These are phyloP conservation scores for Cerioporus squamosus DNA, from an alignment of 1,284 basidiomycete species.

Conservation along the genomic window DNA sequence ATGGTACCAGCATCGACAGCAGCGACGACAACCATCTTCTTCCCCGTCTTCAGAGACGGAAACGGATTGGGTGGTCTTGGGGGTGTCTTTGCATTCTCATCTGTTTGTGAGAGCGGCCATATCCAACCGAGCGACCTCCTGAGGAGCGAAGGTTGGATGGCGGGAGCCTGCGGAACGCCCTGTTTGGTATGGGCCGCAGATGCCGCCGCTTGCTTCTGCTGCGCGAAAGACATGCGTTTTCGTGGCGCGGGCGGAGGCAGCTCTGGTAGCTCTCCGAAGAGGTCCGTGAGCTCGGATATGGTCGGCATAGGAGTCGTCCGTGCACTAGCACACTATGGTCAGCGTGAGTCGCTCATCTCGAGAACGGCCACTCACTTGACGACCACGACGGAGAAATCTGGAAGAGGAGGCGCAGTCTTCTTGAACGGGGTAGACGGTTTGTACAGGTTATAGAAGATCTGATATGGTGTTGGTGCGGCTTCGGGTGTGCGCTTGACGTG, in stretches of 20 bases:
- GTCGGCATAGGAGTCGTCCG: conserved; percentile 76
- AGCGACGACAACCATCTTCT: conserved; percentile 85
- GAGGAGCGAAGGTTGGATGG: conserved; percentile 6
- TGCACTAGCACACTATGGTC: conserved; percentile 49
- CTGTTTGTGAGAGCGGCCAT: conserved; percentile 7
- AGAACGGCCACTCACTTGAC: conserved; percentile 65
- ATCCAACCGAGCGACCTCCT: conserved; percentile 25
- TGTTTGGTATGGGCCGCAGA: conserved; percentile 2
- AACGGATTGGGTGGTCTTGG: conserved; percentile 60
- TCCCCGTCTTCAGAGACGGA: conserved; percentile 81
- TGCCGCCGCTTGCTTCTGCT: conserved; percentile 26
- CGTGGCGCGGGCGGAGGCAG: conserved; percentile 42
- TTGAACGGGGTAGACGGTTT: conserved; percentile 88
- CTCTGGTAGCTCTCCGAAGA: conserved; percentile 71
- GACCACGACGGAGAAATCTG: conserved; percentile 89
- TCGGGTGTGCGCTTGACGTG: conserved; percentile 22
- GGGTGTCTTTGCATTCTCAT: conserved; percentile 9
- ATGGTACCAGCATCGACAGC: conserved; percentile 90
- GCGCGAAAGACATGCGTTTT: conserved; percentile 28
- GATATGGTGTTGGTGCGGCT: conserved; percentile 62
- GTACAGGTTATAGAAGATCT: conserved; percentile 90
- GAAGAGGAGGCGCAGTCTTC: conserved; percentile 77
- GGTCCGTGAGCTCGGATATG: conserved; percentile 64
- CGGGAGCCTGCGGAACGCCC: neutral
- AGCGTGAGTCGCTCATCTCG: neutral